phyloP scores from a whole-genome alignment of 139 green algal genomes.

The Coelastrella sp. region DNA sequence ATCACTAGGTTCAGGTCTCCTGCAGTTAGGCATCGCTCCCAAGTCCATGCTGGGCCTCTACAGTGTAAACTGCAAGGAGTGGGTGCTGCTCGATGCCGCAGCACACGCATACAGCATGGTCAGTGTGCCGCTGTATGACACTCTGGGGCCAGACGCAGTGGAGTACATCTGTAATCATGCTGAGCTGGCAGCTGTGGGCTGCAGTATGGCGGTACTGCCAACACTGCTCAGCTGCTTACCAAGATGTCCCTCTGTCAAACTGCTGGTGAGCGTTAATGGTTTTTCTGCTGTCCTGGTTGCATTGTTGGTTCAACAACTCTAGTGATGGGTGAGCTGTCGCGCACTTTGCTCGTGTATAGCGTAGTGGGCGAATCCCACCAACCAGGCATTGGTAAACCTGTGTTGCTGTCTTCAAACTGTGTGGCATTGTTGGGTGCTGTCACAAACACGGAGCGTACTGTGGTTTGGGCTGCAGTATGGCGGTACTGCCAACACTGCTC shows the following conservation, averaged over 20 bases:
- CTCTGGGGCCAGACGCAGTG: slow-evolving; percentile 94
- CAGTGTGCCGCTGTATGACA: slow-evolving; percentile 98
- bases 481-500: slow-evolving; percentile 85
- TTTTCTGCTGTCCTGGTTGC: neutral
- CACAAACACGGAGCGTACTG: no score
- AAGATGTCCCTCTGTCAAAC: slow-evolving; percentile 80
- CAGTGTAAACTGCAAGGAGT: slow-evolving; percentile 92
- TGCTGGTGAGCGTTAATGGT: slow-evolving; percentile 77
- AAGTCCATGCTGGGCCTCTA: slow-evolving; percentile 90
- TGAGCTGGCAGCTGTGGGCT: slow-evolving; percentile 87
- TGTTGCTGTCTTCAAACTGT: no score
- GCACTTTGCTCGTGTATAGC: neutral
- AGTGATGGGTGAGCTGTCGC: neutral
- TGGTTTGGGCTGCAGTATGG: slow-evolving; percentile 74
- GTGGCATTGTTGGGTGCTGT: no score
- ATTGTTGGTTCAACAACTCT: neutral
- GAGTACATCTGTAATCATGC: slow-evolving; percentile 97
- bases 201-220: slow-evolving; percentile 75
- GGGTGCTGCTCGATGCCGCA: slow-evolving; percentile 91
- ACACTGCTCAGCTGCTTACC: slow-evolving; percentile 81
- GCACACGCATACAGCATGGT: slow-evolving; percentile 90
- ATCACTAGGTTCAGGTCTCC: slow-evolving; percentile 89
- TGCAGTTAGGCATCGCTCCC: slow-evolving; percentile 86
- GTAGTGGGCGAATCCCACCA: no score
- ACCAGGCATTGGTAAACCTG: no score